Percentiles rank a stretch among this genome's conserved stretches.
Conservation (phyloP, 2,329 filamentous ascomycete genomes). For the Colletotrichum phormii region DNA sequence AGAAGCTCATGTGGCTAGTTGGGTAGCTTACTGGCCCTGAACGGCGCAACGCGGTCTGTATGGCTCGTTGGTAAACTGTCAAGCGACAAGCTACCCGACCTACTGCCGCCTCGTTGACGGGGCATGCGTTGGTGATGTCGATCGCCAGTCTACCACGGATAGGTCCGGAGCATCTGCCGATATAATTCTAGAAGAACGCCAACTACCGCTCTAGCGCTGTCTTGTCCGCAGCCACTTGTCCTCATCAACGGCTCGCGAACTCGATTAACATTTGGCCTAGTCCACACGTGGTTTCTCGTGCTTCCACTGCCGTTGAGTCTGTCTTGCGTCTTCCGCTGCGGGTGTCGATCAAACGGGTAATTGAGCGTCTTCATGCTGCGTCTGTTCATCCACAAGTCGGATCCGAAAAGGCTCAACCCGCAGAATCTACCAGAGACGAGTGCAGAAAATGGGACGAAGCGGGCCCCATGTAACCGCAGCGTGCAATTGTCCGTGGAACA, state of each 20-base stretch:
- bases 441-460: constrained; percentile 10
- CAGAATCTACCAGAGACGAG: constrained; percentile 3
- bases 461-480: neutral
- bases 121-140: neutral
- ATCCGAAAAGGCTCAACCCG: constrained; percentile 22
- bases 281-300: neutral
- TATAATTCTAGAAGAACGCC: neutral
- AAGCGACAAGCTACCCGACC: neutral
- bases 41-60: neutral
- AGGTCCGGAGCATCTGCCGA: neutral
- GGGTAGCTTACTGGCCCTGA: neutral
- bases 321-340: constrained; percentile 4
- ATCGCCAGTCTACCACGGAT: constrained; percentile 10
- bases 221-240: neutral
- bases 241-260: neutral
- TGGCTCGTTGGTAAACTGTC: constrained; percentile 2
- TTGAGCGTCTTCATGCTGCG: constrained; percentile 10
- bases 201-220: neutral
- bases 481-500: neutral
- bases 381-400: constrained; percentile 16
- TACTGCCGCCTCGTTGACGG: neutral
- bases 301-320: constrained; percentile 14
- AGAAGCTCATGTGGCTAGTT: neutral
- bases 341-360: constrained; percentile 29
- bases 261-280: constrained; percentile 5